Evolutionary conservation across 2,329 filamentous ascomycete genomes (phyloP).

Genomic region (Nothopassalora personata): DNA sequence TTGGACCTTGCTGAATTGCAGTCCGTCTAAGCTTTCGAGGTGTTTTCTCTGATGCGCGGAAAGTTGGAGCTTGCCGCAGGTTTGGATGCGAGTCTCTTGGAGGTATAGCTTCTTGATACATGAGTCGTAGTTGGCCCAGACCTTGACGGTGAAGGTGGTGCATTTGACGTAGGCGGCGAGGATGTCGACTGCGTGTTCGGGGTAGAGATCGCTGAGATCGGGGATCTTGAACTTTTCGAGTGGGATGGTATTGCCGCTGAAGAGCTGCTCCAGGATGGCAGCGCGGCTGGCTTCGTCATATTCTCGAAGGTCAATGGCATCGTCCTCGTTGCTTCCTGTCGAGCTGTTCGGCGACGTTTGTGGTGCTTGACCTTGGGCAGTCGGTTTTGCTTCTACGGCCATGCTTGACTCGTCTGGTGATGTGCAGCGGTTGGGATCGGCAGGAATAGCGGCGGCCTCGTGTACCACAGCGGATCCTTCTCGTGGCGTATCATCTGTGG

Average conservation of each 20-base stretch:
- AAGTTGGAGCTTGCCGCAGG: constrained; percentile 11
- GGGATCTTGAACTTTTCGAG: constrained; percentile 5
- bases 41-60: constrained; percentile 3
- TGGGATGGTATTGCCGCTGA: background rate
- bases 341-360: background rate
- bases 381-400: background rate
- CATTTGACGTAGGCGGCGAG: constrained; percentile 5
- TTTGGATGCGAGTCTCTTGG: constrained; percentile 1
- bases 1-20: constrained; percentile 7
- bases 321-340: background rate
- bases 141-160: constrained; percentile 8
- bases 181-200: constrained; percentile 8
- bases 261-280: background rate
- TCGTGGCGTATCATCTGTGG: background rate
- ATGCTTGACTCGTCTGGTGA: background rate
- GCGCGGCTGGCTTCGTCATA: background rate
- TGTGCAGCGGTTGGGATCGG: background rate
- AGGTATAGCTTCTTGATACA: constrained; percentile 2
- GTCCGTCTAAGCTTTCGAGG: background rate
- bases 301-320: background rate
- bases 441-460: background rate
- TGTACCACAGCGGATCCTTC: background rate
- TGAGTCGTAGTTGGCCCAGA: constrained; percentile 22
- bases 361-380: background rate
- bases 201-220: background rate